Evolutionary conservation across 2,329 filamentous ascomycete genomes (phyloP).

Genomic region (Aspergillus pseudoglaucus): DNA sequence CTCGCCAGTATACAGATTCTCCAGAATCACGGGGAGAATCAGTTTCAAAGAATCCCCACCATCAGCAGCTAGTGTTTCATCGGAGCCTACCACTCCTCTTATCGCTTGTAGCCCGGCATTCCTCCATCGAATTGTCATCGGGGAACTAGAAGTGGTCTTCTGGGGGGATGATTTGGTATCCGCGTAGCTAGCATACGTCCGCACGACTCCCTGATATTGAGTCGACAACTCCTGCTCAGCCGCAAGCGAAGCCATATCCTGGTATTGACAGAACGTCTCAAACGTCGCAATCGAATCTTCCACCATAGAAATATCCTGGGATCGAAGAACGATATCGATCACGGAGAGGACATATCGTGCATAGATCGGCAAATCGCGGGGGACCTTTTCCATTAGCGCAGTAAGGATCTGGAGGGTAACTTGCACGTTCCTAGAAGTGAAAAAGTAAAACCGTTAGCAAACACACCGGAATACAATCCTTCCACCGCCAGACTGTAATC

Average conservation of each 20-base stretch:
- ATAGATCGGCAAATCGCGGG: slow-evolving; percentile 84
- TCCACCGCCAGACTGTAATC: slow-evolving; percentile 22
- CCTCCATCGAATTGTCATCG: slow-evolving; percentile 72
- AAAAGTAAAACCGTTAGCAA: slow-evolving; percentile 2
- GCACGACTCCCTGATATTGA: slow-evolving; percentile 77
- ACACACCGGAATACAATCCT: background rate
- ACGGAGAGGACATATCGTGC: slow-evolving; percentile 78
- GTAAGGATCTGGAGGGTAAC: slow-evolving; percentile 90
- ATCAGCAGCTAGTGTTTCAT: slow-evolving; percentile 69
- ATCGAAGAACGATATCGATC: slow-evolving; percentile 73
- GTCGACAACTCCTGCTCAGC: slow-evolving; percentile 77
- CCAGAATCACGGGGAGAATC: slow-evolving; percentile 76
- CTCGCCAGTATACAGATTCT: slow-evolving; percentile 66
- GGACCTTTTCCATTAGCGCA: slow-evolving; percentile 86
- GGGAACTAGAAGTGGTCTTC: slow-evolving; percentile 57
- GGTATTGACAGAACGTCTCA: slow-evolving; percentile 78
- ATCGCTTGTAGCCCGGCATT: slow-evolving; percentile 70
- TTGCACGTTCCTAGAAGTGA: slow-evolving; percentile 66
- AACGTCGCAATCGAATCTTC: slow-evolving; percentile 85
- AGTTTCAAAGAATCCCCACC: slow-evolving; percentile 69
- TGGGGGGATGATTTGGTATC: slow-evolving; percentile 50
- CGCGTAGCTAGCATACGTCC: slow-evolving; percentile 71
- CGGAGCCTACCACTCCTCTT: slow-evolving; percentile 71
- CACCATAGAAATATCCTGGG: slow-evolving; percentile 84
- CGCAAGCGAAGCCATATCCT: slow-evolving; percentile 77